These are phyloP conservation scores for Leucocoprinus sp. DNA, from an alignment of 768 basidiomycete species.

Conservation along the genomic window DNA sequence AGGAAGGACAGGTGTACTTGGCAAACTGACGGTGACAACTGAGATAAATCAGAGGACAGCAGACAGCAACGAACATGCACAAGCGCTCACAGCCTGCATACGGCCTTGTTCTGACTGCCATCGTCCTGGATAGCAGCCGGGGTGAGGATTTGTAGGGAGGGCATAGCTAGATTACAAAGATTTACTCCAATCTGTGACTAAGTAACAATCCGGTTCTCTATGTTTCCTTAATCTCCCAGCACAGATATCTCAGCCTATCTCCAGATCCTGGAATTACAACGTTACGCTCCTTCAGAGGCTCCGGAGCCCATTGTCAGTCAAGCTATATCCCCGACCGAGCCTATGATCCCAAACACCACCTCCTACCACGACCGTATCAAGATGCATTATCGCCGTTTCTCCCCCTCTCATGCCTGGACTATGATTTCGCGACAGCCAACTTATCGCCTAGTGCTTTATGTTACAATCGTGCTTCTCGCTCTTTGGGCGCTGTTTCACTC, in stretches of 20 bases:
- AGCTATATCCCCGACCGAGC: background rate
- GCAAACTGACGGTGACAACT: slow-evolving; percentile 74
- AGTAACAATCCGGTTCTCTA: background rate
- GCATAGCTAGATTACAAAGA: slow-evolving; percentile 5
- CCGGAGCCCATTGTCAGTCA: background rate
- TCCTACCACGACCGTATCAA: slow-evolving; percentile 5
- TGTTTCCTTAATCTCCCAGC: slow-evolving; percentile 1
- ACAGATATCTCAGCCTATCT: background rate
- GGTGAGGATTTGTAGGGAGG: slow-evolving; percentile 6
- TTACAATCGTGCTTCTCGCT: slow-evolving; percentile 18
- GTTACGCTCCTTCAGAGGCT: slow-evolving; percentile 1
- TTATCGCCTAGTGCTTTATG: slow-evolving; percentile 23
- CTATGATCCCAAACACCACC: background rate
- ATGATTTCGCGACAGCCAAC: slow-evolving; percentile 19
- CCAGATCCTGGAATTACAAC: slow-evolving; percentile 1
- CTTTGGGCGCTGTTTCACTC: slow-evolving; percentile 22
- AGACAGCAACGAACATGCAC: too few relatives aligned
- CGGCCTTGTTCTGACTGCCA: slow-evolving; percentile 8
- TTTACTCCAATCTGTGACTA: slow-evolving; percentile 5
- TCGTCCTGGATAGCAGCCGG: slow-evolving; percentile 4
- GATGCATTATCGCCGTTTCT: slow-evolving; percentile 10
- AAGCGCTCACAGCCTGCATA: slow-evolving; percentile 14
- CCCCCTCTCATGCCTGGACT: slow-evolving; percentile 1
- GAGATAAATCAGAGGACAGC: background rate
- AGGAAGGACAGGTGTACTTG: slow-evolving; percentile 75